A percentile compares a stretch with the other conserved stretches of the same genome.
Conservation (phyloP, 2,329 filamentous ascomycete genomes). For the Hypomyces rosellus region DNA sequence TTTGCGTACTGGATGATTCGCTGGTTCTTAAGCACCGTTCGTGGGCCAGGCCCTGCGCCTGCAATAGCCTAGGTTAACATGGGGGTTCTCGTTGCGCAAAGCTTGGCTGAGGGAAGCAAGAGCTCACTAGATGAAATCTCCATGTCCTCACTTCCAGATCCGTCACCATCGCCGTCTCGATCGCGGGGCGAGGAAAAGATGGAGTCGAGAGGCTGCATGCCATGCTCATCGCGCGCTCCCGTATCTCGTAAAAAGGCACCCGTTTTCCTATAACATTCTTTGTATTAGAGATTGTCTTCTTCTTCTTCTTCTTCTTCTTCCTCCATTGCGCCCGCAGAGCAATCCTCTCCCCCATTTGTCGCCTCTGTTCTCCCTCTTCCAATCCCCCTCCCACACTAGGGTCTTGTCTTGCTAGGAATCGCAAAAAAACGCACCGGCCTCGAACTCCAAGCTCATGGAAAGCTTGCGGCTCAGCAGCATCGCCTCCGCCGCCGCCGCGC, state of each 20-base stretch:
- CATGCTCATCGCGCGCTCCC: constrained; percentile 80
- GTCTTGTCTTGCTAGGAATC: neutral
- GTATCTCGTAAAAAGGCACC: constrained; percentile 74
- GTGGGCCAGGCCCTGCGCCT: constrained; percentile 50
- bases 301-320: neutral
- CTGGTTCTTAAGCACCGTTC: constrained; percentile 46
- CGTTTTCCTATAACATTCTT: constrained; percentile 62
- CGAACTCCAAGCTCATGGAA: constrained; percentile 29
- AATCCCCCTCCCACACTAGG: neutral
- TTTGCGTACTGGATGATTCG: constrained; percentile 43
- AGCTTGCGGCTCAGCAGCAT: constrained; percentile 25
- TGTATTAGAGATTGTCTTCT: constrained; percentile 6
- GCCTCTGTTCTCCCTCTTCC: neutral
- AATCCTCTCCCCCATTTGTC: neutral
- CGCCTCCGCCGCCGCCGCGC: constrained; percentile 18
- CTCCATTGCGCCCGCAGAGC: neutral
- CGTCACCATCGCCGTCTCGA: constrained; percentile 21
- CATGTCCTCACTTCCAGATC: constrained; percentile 43
- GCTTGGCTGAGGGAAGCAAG: neutral
- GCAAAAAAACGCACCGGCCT: constrained; percentile 29
- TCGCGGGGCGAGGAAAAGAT: constrained; percentile 85
- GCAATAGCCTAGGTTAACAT: neutral
- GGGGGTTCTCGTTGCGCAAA: neutral
- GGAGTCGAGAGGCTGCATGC: constrained; percentile 79
- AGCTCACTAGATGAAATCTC: constrained; percentile 44